These are phyloP conservation scores for Russula vinacea DNA, from an alignment of 768 basidiomycete species.

Conservation along the genomic window DNA sequence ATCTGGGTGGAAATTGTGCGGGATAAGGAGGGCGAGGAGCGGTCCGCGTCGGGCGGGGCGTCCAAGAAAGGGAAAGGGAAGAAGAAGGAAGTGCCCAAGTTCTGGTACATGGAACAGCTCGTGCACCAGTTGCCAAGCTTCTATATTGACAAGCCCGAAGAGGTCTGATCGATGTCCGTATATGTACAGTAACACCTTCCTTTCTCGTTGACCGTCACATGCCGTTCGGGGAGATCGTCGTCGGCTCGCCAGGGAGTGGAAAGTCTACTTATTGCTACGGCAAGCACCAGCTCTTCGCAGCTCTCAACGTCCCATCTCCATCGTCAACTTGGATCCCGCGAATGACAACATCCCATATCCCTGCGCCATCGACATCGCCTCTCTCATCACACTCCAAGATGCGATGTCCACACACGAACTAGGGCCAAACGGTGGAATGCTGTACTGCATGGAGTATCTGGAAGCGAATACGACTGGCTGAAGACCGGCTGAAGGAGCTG, in stretches of 20 bases:
- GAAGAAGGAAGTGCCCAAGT: constrained; percentile 38
- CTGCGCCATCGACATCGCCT: constrained; percentile 80
- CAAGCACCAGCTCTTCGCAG: constrained; percentile 85
- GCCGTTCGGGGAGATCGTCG: constrained; percentile 87
- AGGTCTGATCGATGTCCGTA: not conserved
- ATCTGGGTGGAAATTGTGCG: constrained; percentile 68
- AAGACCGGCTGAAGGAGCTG: constrained; percentile 60
- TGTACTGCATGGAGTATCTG: constrained; percentile 74
- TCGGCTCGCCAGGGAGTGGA: constrained; percentile 81
- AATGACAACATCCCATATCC: constrained; percentile 83
- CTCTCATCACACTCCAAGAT: constrained; percentile 81
- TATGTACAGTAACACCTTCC: constrained; percentile 17
- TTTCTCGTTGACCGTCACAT: constrained; percentile 39
- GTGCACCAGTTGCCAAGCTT: constrained; percentile 54
- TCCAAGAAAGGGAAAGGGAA: constrained; percentile 25
- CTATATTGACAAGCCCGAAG: constrained; percentile 37
- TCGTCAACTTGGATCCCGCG: constrained; percentile 96
- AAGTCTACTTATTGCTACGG: constrained; percentile 89
- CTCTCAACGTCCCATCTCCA: constrained; percentile 78
- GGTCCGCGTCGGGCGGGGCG: constrained; percentile 28
- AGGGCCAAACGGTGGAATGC: constrained; percentile 94
- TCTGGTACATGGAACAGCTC: constrained; percentile 62
- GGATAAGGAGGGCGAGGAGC: constrained; percentile 4
- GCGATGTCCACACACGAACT: constrained; percentile 81
- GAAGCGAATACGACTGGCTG: constrained; percentile 94